A percentile compares a stretch with the other conserved stretches of the same genome.
These are phyloP conservation scores for Cyclotella choctawhatcheeana DNA, from an alignment of 108 stramenopile genomes.

Conservation along the genomic window DNA sequence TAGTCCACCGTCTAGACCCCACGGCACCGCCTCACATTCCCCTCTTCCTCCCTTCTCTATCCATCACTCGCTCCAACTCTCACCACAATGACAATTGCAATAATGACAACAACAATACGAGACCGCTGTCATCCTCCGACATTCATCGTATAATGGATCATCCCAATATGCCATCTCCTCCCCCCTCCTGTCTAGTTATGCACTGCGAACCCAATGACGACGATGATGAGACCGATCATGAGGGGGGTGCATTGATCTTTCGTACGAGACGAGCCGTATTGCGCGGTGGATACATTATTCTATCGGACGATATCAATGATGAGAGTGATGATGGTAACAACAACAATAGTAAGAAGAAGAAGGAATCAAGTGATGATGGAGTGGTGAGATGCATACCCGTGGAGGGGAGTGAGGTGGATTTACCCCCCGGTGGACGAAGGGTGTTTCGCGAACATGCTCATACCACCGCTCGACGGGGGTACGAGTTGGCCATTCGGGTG, in stretches of 20 bases:
- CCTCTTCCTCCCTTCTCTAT: slow-evolving; percentile 43
- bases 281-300: slow-evolving; percentile 76
- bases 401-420: slow-evolving; percentile 65
- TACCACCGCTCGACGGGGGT: slow-evolving; percentile 74
- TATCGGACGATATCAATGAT: slow-evolving; percentile 57
- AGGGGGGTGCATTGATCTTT: slow-evolving; percentile 61
- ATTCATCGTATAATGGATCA: slow-evolving; percentile 82
- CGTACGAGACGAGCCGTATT: slow-evolving; percentile 65
- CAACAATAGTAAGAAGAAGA: no score
- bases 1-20: slow-evolving; percentile 43
- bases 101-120: no score
- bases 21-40: slow-evolving; percentile 40
- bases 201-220: slow-evolving; percentile 53
- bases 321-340: no score
- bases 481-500: slow-evolving; percentile 72
- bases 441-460: slow-evolving; percentile 90
- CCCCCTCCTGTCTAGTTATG: slow-evolving; percentile 62
- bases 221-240: no score
- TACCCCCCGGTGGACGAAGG: slow-evolving; percentile 84
- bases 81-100: slow-evolving; percentile 21
- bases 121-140: slow-evolving; percentile 45
- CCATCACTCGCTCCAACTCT: slow-evolving; percentile 10
- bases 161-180: slow-evolving; percentile 64
- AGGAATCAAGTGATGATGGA: slow-evolving; percentile 51
- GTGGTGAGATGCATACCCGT: slow-evolving; percentile 75